A percentile compares a stretch with the other conserved stretches of the same genome.
phyloP scores from a whole-genome alignment of 257 asterid genomes.

The Misopates orontium region DNA sequence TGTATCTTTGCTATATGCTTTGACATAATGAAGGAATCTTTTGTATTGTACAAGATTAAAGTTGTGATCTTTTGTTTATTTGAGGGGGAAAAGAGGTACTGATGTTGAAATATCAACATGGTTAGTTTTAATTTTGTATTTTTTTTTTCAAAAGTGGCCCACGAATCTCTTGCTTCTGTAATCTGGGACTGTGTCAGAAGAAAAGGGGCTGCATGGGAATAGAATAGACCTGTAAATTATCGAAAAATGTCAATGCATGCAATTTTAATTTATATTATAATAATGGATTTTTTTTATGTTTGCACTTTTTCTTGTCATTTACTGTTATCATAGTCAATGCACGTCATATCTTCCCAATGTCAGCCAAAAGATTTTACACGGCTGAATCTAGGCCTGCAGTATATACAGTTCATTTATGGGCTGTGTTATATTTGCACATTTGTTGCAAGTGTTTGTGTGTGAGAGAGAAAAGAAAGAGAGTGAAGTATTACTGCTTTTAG shows the following conservation, averaged over 20 bases:
- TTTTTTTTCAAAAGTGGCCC: conserved; percentile 29
- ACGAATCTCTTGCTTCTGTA: conserved; percentile 40
- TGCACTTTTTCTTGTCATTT: conserved; percentile 27
- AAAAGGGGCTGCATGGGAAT: neutral
- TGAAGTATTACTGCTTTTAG: no score
- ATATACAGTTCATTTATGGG: conserved; percentile 42
- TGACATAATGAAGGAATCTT: neutral
- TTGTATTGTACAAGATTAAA: neutral
- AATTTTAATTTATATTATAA: neutral
- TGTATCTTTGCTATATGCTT: neutral
- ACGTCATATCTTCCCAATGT: conserved; percentile 50
- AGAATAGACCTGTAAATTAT: conserved; percentile 46
- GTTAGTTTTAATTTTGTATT: conserved; percentile 9
- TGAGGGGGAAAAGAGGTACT: neutral
- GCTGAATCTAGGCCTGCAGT: conserved; percentile 42
- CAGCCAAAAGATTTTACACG: conserved; percentile 47
- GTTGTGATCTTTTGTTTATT: conserved; percentile 1
- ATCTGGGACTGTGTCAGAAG: conserved; percentile 36
- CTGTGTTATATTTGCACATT: conserved; percentile 39
- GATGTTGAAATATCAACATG: conserved; percentile 41
- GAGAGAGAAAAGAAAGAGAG: conserved; percentile 19
- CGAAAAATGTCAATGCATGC: conserved; percentile 28
- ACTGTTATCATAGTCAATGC: conserved; percentile 28
- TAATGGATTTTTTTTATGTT: conserved; percentile 2
- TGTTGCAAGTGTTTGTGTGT: conserved; percentile 18